Evolutionary conservation across 768 basidiomycete species (phyloP), one percentile per base, ranked within the genome.

Genomic region (Lactarius hatsudake): DNA sequence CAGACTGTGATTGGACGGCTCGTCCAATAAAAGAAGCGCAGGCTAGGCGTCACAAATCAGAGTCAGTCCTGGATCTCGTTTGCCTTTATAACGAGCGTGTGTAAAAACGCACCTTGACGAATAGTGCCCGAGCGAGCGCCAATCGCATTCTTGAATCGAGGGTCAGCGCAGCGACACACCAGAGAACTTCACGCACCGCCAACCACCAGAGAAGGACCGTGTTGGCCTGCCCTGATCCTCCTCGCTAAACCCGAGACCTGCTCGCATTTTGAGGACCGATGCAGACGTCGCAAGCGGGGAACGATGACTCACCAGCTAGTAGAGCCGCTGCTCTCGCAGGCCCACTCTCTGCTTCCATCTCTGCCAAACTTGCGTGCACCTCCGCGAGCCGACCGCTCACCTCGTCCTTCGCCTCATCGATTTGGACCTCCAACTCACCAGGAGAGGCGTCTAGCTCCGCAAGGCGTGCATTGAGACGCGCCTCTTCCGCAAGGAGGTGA

Each of bases 301-400:
- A 54, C 2, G 8, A 6, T 48, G 4, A 71, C 77, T 63, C 71
- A 90, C 91, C 96, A 26, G 94, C 94, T 32, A 98, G 82, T 30
- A 99, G 79, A 23, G 92, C 84, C 17, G 94, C 93, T 26, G 96
- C 96, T 56, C 97, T 80, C 8, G 94, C 89, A n/a, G 97, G 97
- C 3, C 95, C 97, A 74, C 91, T 96, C 75, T 93, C 96, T 3
- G 96, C 96, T 71, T 99, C 97, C 89, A 99, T 98, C 59, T 99
- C 97, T n/a, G 94, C 87, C 56, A 98, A 78, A 57, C 90, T 85
- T 56, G 89, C 80, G 74, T 98, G 97, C 6, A 97, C 91, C 69
- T 99, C 96, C 2, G 91, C 88, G 38, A 98, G 76, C 62, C 95
- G 83, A 9, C 85, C 81, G 2, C 89, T 87, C 2, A 92, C 83